These are phyloP conservation scores for Rhododendron kiyosumense DNA, from an alignment of 148 eudicot genomes.

Conservation along the genomic window DNA sequence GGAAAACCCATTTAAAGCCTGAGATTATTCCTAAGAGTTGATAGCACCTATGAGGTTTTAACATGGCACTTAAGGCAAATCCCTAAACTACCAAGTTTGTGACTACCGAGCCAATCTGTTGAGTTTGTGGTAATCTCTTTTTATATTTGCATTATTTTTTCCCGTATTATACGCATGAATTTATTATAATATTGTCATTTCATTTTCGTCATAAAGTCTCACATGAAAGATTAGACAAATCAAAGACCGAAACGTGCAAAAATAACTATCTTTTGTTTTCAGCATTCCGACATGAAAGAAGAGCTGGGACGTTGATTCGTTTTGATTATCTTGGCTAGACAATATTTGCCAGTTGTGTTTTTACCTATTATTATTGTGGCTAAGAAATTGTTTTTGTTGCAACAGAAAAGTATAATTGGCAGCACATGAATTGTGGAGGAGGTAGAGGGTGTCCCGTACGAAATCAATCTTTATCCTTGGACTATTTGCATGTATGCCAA, in stretches of 20 bases:
- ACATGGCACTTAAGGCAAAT: background rate
- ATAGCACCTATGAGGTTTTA: background rate
- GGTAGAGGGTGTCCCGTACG: background rate
- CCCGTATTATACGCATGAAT: background rate
- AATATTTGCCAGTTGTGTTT: background rate
- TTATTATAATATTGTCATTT: background rate
- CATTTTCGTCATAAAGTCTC: background rate
- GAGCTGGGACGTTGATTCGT: background rate
- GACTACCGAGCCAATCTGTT: too few relatives aligned
- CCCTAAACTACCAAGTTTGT: background rate
- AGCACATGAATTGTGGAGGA: background rate
- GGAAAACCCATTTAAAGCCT: background rate
- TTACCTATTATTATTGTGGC: background rate
- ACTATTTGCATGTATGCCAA: background rate
- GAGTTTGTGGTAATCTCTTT: too few relatives aligned
- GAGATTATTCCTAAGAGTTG: background rate
- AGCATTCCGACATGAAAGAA: background rate
- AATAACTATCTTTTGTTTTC: background rate
- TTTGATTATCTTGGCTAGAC: background rate
- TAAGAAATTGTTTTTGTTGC: background rate
- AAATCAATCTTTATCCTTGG: background rate
- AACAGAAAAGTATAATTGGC: background rate
- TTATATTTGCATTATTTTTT: background rate
- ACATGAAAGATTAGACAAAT: background rate
- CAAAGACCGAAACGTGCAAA: background rate